Base-by-base conservation (phyloP, 2,329 filamentous ascomycete genomes). In the Colletotrichum liaoningense region DNA sequence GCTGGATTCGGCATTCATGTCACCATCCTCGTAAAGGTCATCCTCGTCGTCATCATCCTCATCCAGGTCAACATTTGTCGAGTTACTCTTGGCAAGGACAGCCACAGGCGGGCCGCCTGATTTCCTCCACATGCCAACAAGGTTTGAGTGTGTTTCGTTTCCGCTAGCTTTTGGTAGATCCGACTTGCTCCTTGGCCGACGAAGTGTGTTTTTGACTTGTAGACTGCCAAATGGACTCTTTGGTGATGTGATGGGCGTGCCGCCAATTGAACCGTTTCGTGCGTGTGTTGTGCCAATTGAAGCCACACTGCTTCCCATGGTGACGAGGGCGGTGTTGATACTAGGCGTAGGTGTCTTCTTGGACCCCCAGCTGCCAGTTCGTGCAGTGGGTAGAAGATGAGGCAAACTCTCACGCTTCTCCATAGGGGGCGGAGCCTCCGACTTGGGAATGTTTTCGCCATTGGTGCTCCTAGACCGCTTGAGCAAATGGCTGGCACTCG, bases 11-110 rank as follows among this genome's bases (percentile, higher is more conserved):
- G 90, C 88, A 60, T 88, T 90, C 75, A 92, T 82, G 7, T 91
- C 90, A 35, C 86, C 85, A 49, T 93, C 92, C 49, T 92, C 90
- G 42, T 82, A 80, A 5, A 79, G 75, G 3, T 88, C 88, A 14
- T 89, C 87, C 1, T 92, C 90, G 1, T 92, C 89, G 3, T 93
- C 90, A 0, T 93, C 90, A 3, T 91, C 90, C 1, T 86, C 83
- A 49, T 81, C 78, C 71, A 81, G 69, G 70, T 82, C 81, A 76
- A 68, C 69, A 30, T 69, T 73, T 12, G 60, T 66, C 8, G 76
- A 68, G 30, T 30, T 74, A 5, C 79, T 75, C 56, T 83, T 87
- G 46, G 81, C 84, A 30, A 90, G 76, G 9, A 82, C 81, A 14
- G 88, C 84, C 42, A 90, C 87, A 0, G 89, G 89, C 1, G 87